Conservation (phyloP, 2,329 filamentous ascomycete genomes). For the Pseudonectria buxi region DNA sequence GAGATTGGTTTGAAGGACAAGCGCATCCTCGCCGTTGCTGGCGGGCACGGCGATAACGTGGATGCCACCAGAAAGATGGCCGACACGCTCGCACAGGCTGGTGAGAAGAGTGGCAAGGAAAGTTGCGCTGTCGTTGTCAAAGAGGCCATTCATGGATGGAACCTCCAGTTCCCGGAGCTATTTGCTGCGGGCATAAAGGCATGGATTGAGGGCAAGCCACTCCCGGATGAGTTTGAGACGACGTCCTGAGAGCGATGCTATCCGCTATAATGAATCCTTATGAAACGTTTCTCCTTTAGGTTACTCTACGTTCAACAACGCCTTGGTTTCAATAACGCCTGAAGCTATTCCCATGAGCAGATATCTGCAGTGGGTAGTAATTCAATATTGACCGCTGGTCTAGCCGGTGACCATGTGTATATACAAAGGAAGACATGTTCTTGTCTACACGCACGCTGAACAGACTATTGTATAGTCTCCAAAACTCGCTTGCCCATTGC, state of each 20-base stretch:
- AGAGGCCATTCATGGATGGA: slow-evolving; percentile 32
- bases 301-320: too few relatives aligned
- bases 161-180: slow-evolving; percentile 29
- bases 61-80: slow-evolving; percentile 20
- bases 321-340: too few relatives aligned
- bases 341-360: too few relatives aligned
- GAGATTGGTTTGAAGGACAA: slow-evolving; percentile 1
- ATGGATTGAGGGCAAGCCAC: slow-evolving; percentile 22
- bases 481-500: slow-evolving; percentile 24
- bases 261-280: too few relatives aligned
- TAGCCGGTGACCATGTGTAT: too few relatives aligned
- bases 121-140: slow-evolving; percentile 22
- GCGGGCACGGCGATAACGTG: slow-evolving; percentile 2
- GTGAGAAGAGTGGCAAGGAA: slow-evolving; percentile 8
- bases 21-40: slow-evolving; percentile 2
- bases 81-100: slow-evolving; percentile 11
- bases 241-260: too few relatives aligned
- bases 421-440: too few relatives aligned
- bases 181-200: slow-evolving; percentile 28
- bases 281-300: too few relatives aligned
- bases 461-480: neutral
- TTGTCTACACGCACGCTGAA: too few relatives aligned
- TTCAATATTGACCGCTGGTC: too few relatives aligned
- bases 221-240: slow-evolving; percentile 15
- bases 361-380: too few relatives aligned